Conservation (phyloP, 2,329 filamentous ascomycete genomes). For the Penicillium brevicompactum region DNA sequence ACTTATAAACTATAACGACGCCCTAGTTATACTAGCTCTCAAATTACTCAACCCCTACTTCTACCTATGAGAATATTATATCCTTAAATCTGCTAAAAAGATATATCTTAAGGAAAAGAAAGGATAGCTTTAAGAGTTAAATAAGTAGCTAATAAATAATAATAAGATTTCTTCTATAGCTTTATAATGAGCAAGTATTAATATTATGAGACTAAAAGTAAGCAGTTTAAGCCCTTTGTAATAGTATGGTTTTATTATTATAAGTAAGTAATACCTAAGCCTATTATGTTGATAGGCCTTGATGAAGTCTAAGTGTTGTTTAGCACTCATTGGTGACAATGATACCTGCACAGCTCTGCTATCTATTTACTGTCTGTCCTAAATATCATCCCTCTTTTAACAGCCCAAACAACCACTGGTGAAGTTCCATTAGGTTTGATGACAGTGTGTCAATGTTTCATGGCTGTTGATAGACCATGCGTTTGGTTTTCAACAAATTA, state of each 20-base stretch:
- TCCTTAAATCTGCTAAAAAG: not conserved
- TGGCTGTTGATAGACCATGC: no score
- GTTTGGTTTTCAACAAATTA: no score
- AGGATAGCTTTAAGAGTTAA: not conserved
- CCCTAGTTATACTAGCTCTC: not conserved
- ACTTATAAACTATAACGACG: not conserved
- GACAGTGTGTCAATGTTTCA: no score
- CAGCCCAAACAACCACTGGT: no score
- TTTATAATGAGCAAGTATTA: not conserved
- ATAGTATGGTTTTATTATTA: not conserved
- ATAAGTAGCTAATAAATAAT: slow-evolving; percentile 1
- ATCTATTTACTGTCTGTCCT: not conserved
- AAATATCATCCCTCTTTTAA: not conserved
- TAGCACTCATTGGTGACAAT: not conserved
- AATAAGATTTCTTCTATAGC: not conserved
- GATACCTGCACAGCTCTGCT: not conserved
- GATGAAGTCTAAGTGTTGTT: not conserved
- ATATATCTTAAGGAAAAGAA: slow-evolving; percentile 1
- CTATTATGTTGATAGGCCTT: not conserved
- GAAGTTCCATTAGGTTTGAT: no score
- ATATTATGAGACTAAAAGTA: not conserved
- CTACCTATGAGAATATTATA: slow-evolving; percentile 1
- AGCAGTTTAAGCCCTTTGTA: not conserved
- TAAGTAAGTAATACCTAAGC: not conserved
- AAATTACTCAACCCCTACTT: slow-evolving; percentile 4